phyloP scores from a whole-genome alignment of 2,329 filamentous ascomycete species.

The Fusarium coffeatum region DNA sequence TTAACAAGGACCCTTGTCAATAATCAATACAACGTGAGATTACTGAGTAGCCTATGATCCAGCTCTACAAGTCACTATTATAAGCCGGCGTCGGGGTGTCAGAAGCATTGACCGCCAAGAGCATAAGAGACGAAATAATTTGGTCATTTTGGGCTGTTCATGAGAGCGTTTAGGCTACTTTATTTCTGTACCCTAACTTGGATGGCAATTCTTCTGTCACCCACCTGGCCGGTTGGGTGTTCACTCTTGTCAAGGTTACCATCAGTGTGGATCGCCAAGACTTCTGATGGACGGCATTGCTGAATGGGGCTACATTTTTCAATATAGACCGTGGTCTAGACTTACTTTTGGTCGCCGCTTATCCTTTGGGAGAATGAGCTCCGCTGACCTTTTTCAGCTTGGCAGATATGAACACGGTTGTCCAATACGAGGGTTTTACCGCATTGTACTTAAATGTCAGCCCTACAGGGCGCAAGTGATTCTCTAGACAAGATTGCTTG shows the following conservation, averaged over 20 bases:
- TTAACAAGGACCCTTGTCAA: background rate
- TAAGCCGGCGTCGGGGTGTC: too few relatives aligned
- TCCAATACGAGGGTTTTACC: background rate
- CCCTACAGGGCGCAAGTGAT: background rate
- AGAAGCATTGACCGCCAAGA: too few relatives aligned
- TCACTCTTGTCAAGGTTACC: rapidly evolving
- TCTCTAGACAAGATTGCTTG: too few relatives aligned
- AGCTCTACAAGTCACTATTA: background rate
- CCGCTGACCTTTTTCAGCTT: background rate
- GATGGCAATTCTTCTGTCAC: too few relatives aligned
- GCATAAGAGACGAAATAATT: too few relatives aligned
- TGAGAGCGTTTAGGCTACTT: too few relatives aligned
- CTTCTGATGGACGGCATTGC: background rate
- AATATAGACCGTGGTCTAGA: background rate
- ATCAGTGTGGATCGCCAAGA: background rate
- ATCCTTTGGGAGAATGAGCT: background rate
- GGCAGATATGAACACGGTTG: background rate
- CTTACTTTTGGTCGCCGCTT: background rate
- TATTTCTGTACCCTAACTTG: too few relatives aligned
- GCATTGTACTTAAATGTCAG: background rate
- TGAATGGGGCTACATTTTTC: background rate
- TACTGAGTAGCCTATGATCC: background rate
- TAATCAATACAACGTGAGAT: rapidly evolving
- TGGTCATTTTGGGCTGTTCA: rapidly evolving
- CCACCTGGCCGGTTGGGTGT: background rate